Evolutionary conservation across 2,329 filamentous ascomycete genomes (phyloP).

Genomic region (Pseudogymnoascus sp.): DNA sequence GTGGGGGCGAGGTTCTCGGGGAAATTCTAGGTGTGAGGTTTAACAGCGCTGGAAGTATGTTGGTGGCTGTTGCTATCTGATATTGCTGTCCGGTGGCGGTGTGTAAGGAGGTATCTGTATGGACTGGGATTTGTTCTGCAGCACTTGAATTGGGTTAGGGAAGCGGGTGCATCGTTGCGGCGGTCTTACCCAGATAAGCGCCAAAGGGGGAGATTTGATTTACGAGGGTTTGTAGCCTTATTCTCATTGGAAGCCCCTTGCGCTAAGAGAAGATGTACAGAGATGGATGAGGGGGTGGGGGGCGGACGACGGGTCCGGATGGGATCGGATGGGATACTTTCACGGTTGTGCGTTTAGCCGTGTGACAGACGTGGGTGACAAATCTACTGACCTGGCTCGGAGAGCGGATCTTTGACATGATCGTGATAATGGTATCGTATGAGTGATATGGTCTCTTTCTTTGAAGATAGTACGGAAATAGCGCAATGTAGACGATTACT

Average conservation of each 20-base stretch:
- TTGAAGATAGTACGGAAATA: neutral
- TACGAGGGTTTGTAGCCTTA: neutral
- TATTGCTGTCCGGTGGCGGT: neutral
- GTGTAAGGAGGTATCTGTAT: neutral
- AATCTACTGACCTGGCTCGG: neutral
- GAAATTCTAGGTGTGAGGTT: neutral
- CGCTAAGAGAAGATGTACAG: neutral
- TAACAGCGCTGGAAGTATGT: neutral
- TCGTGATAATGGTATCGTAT: neutral
- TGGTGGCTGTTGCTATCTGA: neutral
- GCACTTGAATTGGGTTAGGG: slow-evolving; percentile 1
- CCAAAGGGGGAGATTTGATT: neutral
- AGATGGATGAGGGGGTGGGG: neutral
- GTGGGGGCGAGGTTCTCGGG: neutral
- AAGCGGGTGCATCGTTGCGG: neutral
- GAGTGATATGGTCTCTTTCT: neutral
- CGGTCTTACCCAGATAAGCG: neutral
- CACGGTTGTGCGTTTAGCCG: slow-evolving; percentile 1
- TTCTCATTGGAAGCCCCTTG: neutral
- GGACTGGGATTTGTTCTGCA: neutral
- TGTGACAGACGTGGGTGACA: neutral
- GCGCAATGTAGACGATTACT: neutral
- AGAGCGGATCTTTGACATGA: neutral
- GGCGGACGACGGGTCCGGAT: no score
- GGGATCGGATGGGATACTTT: neutral